Evolutionary conservation across 495 filamentous ascomycete genomes (phyloP).

Genomic region (Cryomyces antarcticus): DNA sequence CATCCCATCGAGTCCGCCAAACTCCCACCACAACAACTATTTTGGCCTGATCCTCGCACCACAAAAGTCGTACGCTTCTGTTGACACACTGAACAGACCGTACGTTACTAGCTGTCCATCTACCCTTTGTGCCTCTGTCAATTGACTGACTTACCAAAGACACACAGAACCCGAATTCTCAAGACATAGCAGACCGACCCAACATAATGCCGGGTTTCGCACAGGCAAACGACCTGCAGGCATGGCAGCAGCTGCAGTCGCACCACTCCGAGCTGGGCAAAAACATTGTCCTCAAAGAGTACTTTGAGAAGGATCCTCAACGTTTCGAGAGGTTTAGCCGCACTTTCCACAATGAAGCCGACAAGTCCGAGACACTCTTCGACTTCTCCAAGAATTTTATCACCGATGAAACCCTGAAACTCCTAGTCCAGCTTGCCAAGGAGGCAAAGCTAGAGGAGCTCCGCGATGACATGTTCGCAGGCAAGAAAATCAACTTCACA

Average conservation of each 20-base stretch:
- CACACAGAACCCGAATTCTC: too few relatives aligned
- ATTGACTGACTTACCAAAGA: too few relatives aligned
- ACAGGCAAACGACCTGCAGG: slow-evolving; percentile 59
- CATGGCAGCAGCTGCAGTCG: slow-evolving; percentile 75
- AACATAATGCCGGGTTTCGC: slow-evolving; percentile 30
- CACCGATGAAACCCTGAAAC: slow-evolving; percentile 72
- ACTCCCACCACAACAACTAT: too few relatives aligned
- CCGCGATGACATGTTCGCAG: slow-evolving; percentile 88
- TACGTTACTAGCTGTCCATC: too few relatives aligned
- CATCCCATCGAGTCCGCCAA: too few relatives aligned
- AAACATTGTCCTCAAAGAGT: slow-evolving; percentile 78
- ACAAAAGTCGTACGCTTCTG: too few relatives aligned
- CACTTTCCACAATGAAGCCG: slow-evolving; percentile 59
- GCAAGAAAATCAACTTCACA: slow-evolving; percentile 98
- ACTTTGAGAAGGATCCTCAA: slow-evolving; percentile 69
- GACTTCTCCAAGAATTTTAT: slow-evolving; percentile 99
- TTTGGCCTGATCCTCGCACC: too few relatives aligned
- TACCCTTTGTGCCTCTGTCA: too few relatives aligned
- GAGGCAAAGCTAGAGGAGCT: slow-evolving; percentile 82
- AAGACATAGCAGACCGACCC: too few relatives aligned
- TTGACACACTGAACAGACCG: too few relatives aligned
- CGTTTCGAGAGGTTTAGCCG: slow-evolving; percentile 83
- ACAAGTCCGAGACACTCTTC: slow-evolving; percentile 71
- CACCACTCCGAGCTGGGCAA: slow-evolving; percentile 71
- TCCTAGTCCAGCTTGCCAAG: slow-evolving; percentile 74